phyloP scores from a whole-genome alignment of 495 filamentous ascomycete genomes.

The Parmelia sp. region DNA sequence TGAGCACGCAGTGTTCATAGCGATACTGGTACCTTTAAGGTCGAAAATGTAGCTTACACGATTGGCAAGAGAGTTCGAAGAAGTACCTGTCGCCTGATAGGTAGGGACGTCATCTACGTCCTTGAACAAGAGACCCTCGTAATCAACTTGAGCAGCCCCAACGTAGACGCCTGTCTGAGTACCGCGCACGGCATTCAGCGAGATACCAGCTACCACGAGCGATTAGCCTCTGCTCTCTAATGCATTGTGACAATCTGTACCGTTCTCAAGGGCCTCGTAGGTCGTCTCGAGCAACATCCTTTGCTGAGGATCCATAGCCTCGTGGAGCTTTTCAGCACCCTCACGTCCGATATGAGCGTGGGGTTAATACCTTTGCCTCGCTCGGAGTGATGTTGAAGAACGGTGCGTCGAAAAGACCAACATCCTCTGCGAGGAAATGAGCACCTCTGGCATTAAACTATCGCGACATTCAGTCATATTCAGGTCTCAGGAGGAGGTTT shows the following conservation, averaged over 20 bases:
- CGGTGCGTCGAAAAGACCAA: constrained; percentile 1
- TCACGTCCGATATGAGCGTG: too few relatives aligned
- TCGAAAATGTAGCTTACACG: constrained; percentile 46
- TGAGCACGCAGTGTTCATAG: constrained; percentile 49
- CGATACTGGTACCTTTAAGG: constrained; percentile 41
- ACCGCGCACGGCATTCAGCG: background rate
- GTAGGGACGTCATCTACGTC: constrained; percentile 5
- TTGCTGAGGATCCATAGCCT: constrained; percentile 43
- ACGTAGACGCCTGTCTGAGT: constrained; percentile 9
- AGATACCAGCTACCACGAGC: background rate
- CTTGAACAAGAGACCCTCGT: background rate
- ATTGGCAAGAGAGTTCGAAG: constrained; percentile 35
- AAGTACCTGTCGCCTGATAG: background rate
- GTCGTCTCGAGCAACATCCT: constrained; percentile 50
- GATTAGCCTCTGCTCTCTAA: background rate
- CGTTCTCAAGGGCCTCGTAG: constrained; percentile 56
- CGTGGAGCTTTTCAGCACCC: too few relatives aligned
- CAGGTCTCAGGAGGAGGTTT: background rate
- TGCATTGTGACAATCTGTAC: background rate
- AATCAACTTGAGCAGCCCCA: constrained; percentile 7
- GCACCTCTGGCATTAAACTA: background rate
- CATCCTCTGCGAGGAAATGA: background rate
- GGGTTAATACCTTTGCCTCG: too few relatives aligned
- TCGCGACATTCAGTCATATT: too few relatives aligned
- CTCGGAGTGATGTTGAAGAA: constrained; percentile 4